A percentile compares a stretch with the other conserved stretches of the same genome.
These are phyloP conservation scores for Tricholoma saponaceum DNA, from an alignment of 768 basidiomycete species.

Conservation along the genomic window DNA sequence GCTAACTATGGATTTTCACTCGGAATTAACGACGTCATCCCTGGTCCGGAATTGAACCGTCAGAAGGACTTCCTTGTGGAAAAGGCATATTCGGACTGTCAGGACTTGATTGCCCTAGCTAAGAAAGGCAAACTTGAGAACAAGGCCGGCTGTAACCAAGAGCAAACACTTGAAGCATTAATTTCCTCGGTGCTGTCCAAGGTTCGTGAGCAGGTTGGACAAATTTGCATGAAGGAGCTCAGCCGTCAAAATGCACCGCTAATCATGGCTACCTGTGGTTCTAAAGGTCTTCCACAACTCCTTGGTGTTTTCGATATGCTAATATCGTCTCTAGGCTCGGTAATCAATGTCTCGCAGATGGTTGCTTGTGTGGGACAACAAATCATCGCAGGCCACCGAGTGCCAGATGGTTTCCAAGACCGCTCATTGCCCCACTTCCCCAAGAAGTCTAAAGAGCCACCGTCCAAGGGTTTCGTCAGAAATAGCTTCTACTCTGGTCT, in stretches of 20 bases:
- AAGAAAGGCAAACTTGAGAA: conserved; percentile 92
- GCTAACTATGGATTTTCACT: conserved; percentile 97
- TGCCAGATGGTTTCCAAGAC: conserved; percentile 98
- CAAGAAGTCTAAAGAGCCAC: conserved; percentile 94
- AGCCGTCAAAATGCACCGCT: conserved; percentile 94
- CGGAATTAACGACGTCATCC: conserved; percentile 98
- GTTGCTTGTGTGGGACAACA: conserved; percentile 99
- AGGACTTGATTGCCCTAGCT: conserved; percentile 82
- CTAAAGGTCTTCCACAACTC: conserved; percentile 63
- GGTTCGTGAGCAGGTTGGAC: conserved; percentile 93
- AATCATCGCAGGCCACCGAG: conserved; percentile 96
- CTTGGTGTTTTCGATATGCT: not conserved
- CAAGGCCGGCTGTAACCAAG: conserved; percentile 96
- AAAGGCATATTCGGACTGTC: conserved; percentile 83
- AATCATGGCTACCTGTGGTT: conserved; percentile 99
- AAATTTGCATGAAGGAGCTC: conserved; percentile 98
- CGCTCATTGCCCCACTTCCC: conserved; percentile 98
- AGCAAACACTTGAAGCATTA: conserved; percentile 94
- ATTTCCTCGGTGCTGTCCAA: conserved; percentile 92
- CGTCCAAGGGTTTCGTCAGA: conserved; percentile 96
- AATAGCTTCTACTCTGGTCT: conserved; percentile 96
- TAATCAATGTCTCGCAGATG: conserved; percentile 99
- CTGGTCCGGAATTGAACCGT: conserved; percentile 74
- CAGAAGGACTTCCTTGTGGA: conserved; percentile 87
- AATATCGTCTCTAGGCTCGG: conserved; percentile 57